These are phyloP conservation scores for Vigna angularis DNA, from an alignment of 306 rosid genomes.

Conservation along the genomic window DNA sequence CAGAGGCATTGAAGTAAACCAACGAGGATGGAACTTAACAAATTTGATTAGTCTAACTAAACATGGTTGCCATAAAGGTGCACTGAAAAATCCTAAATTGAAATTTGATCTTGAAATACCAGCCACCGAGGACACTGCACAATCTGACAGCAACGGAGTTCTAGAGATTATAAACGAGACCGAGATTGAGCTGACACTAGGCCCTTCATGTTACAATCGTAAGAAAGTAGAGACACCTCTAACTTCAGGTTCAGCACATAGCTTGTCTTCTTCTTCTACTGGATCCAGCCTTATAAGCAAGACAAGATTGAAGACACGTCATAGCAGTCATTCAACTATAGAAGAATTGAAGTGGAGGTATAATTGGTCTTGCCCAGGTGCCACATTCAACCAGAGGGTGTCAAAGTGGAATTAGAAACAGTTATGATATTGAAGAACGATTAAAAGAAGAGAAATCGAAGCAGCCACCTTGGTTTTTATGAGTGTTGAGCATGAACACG, in stretches of 20 bases:
- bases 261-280: conserved; percentile 75
- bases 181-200: conserved; percentile 79
- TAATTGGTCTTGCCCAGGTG: conserved; percentile 45
- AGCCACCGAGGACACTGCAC: conserved; percentile 49
- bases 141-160: conserved; percentile 46
- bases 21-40: conserved; percentile 56
- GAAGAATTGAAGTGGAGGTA: conserved; percentile 47
- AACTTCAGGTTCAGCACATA: conserved; percentile 66
- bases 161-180: conserved; percentile 64
- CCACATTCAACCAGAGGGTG: conserved; percentile 46
- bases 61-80: conserved; percentile 40
- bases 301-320: conserved; percentile 47
- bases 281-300: conserved; percentile 69
- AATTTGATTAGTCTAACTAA: conserved; percentile 47
- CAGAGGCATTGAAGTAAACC: conserved; percentile 42
- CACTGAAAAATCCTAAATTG: conserved; percentile 29
- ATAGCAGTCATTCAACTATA: conserved; percentile 32
- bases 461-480: conserved; percentile 72
- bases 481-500: conserved; percentile 69
- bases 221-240: conserved; percentile 54
- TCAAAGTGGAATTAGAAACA: conserved; percentile 48
- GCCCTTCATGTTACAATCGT: conserved; percentile 68
- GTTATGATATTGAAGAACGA: conserved; percentile 54
- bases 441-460: conserved; percentile 61
- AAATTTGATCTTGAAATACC: conserved; percentile 64